A percentile compares a stretch with the other conserved stretches of the same genome.
Conservation (phyloP, 78 protist genomes). For the Tieghemostelium lacteum region DNA sequence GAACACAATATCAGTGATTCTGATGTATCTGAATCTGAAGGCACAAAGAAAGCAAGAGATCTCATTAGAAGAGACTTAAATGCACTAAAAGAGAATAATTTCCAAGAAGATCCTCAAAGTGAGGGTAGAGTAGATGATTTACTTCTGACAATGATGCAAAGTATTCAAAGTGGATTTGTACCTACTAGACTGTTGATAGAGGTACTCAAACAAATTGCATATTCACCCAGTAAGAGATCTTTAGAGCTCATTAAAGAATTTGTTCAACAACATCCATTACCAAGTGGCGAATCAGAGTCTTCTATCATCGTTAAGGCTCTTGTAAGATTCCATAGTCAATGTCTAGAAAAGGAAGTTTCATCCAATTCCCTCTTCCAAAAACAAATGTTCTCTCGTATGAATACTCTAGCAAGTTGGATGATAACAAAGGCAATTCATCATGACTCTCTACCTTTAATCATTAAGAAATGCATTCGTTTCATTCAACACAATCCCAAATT, state of each 20-base stretch:
- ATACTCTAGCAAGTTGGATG: neutral
- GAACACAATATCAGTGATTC: neutral
- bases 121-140: neutral
- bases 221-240: neutral
- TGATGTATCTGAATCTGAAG: neutral
- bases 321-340: neutral
- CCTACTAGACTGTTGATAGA: neutral
- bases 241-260: neutral
- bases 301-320: neutral
- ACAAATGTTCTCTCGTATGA: neutral
- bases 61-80: neutral
- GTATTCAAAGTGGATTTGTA: conserved; percentile 3
- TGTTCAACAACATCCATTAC: neutral
- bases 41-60: neutral
- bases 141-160: neutral
- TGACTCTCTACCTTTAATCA: no score
- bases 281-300: neutral
- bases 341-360: neutral
- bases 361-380: neutral
- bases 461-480: neutral
- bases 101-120: neutral
- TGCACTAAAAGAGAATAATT: neutral
- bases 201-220: conserved; percentile 5
- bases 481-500: neutral
- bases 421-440: no score